These are phyloP conservation scores for Withania somnifera DNA, from an alignment of 305 asterid genomes.

Conservation along the genomic window DNA sequence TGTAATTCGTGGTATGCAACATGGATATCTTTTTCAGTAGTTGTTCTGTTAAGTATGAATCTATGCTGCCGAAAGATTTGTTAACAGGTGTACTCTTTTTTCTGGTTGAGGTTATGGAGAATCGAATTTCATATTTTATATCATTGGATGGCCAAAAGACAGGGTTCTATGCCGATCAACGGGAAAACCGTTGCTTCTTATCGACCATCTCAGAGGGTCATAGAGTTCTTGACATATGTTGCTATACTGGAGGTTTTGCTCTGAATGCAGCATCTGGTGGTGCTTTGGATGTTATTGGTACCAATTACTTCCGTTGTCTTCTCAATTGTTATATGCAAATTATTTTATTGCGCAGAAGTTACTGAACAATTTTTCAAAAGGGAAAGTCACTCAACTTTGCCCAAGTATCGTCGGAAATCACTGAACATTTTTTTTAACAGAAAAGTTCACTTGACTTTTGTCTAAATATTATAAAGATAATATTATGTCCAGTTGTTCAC, in stretches of 20 bases:
- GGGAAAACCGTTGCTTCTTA: constrained; percentile 75
- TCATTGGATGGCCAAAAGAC: constrained; percentile 93
- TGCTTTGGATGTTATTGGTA: constrained; percentile 77
- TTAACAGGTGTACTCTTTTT: constrained; percentile 3
- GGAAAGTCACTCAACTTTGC: not conserved
- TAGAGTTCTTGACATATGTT: constrained; percentile 75
- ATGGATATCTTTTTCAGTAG: not conserved
- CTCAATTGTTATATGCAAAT: constrained; percentile 3
- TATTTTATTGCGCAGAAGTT: not conserved
- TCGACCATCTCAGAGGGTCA: constrained; percentile 70
- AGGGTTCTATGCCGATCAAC: constrained; percentile 97
- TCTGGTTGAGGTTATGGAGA: constrained; percentile 66
- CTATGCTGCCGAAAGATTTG: not conserved
- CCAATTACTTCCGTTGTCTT: constrained; percentile 4
- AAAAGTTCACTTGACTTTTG: not conserved
- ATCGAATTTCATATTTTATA: constrained; percentile 62
- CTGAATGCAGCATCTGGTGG: constrained; percentile 82
- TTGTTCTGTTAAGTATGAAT: not conserved
- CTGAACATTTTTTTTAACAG: not conserved
- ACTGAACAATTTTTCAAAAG: not conserved
- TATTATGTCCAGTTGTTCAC: not conserved
- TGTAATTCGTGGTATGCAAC: not conserved
- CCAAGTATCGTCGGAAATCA: not conserved
- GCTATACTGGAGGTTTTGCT: constrained; percentile 95
- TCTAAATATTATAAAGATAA: not conserved